These are phyloP conservation scores for Tilletiaria anomala DNA, from an alignment of 1,284 basidiomycete genomes.

Conservation along the genomic window DNA sequence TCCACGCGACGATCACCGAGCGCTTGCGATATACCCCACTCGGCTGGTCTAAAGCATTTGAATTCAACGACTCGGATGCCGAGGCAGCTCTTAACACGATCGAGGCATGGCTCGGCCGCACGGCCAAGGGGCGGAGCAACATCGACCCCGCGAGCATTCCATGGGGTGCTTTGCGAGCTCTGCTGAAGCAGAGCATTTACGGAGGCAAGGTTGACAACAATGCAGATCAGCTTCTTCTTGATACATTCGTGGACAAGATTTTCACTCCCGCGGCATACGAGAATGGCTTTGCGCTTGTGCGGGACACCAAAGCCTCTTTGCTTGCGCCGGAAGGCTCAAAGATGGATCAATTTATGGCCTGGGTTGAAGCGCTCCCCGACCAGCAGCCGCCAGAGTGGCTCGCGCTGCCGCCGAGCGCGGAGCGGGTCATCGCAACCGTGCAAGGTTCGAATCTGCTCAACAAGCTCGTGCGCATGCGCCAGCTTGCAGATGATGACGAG, in stretches of 20 bases:
- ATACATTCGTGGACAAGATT: slow-evolving; percentile 33
- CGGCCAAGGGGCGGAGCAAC: slow-evolving; percentile 24
- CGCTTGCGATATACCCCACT: slow-evolving; percentile 33
- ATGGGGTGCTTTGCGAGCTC: slow-evolving; percentile 31
- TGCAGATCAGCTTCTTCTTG: slow-evolving; percentile 32
- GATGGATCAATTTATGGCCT: slow-evolving; percentile 30
- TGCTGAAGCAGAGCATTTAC: slow-evolving; percentile 34
- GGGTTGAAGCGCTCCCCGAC: slow-evolving; percentile 29
- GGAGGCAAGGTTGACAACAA: slow-evolving; percentile 35
- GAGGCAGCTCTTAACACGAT: slow-evolving; percentile 32
- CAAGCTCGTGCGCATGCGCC: slow-evolving; percentile 31
- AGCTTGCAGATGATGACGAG: slow-evolving; percentile 30
- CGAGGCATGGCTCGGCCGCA: slow-evolving; percentile 27
- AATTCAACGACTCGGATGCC: slow-evolving; percentile 38
- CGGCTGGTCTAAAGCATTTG: slow-evolving; percentile 34
- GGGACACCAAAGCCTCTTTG: slow-evolving; percentile 16
- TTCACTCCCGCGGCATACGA: slow-evolving; percentile 35
- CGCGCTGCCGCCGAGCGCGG: slow-evolving; percentile 30
- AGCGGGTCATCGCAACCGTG: slow-evolving; percentile 31
- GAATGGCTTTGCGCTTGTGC: slow-evolving; percentile 24
- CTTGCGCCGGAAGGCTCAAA: slow-evolving; percentile 32
- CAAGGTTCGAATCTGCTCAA: slow-evolving; percentile 21
- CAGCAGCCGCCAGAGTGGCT: slow-evolving; percentile 38
- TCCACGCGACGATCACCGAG: slow-evolving; percentile 35
- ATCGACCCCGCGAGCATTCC: slow-evolving; percentile 32